Base-by-base conservation (phyloP, 2,329 filamentous ascomycete genomes). In the Diplocarpon mali region DNA sequence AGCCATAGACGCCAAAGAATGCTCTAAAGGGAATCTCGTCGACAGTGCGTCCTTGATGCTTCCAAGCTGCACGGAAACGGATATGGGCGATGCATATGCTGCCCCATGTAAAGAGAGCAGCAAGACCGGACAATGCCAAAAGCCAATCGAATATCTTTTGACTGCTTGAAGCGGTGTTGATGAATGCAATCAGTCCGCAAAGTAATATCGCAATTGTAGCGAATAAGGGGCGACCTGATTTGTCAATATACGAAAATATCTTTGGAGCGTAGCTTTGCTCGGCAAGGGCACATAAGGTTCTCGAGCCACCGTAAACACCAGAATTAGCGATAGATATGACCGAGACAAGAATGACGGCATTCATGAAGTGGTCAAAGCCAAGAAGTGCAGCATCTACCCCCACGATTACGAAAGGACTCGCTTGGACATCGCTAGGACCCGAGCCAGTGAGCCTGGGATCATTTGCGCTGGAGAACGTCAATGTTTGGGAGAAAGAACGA, bases 251-350 rank as follows among this genome's bases (percentile, higher is more conserved):
- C 45, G 76, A 76, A 35, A 94, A 71, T 53, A 88, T 69, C 50
- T 69, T 72, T 5, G 88, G 87, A 0, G 85, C 87, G 60, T 92
- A 86, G 43, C 79, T 75, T 64, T 92, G 86, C 62, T 95, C 87
- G 24, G 88, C 87, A 1, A 95, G 75, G 3, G 89, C 88, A 29
- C 87, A 86, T 9, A 95, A 76, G 2, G 89, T 95, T 54, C 89
- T 81, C 1, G 85, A 92, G 20, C 85, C 89, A 36, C 87, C 89
- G 58, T 94, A 95, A 48, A 95, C 83, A 53, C 87, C 82, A 11
- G 85, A 90, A 65, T 95, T 95, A 46, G 87, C 87, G 49, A 95
- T 88, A 0, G 86, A 92, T 28, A 95, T 69, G 24, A 95, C 87
- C 20, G 88, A 84, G 49, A 94, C 78, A 61, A 95, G 78, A 62